Percentiles rank a stretch among this genome's conserved stretches.
Evolutionary conservation across 2,329 filamentous ascomycete species (phyloP).

Genomic region (Exophiala aquamarina): DNA sequence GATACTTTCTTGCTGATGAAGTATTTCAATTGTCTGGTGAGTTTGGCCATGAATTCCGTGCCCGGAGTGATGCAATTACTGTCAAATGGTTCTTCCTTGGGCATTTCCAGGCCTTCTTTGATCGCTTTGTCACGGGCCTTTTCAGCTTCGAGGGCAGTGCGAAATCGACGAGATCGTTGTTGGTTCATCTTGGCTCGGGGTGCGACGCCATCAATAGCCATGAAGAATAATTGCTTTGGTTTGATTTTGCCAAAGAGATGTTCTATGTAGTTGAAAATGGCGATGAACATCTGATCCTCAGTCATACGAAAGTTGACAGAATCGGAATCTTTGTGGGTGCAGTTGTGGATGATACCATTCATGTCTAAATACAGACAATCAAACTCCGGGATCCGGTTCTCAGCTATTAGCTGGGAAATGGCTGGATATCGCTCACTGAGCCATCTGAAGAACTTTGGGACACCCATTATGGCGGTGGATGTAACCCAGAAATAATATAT

Average conservation of each 20-base stretch:
- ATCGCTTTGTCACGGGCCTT: conserved; percentile 89
- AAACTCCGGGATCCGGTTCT: conserved; percentile 98
- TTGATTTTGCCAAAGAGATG: conserved; percentile 99
- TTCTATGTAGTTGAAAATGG: conserved; percentile 99
- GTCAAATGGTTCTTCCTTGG: conserved; percentile 93
- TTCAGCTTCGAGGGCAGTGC: conserved; percentile 89
- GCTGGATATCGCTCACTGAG: conserved; percentile 98
- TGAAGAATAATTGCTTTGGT: conserved; percentile 97
- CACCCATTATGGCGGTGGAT: conserved; percentile 57
- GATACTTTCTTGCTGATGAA: conserved; percentile 99
- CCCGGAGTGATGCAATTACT: conserved; percentile 98
- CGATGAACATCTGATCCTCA: conserved; percentile 99
- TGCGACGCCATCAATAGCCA: conserved; percentile 97
- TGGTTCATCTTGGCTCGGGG: conserved; percentile 99
- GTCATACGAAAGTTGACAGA: conserved; percentile 88
- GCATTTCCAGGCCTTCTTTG: conserved; percentile 83
- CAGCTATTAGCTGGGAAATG: conserved; percentile 96
- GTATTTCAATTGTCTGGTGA: conserved; percentile 92
- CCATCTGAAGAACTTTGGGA: conserved; percentile 95
- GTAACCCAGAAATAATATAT: conserved; percentile 20
- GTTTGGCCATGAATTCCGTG: conserved; percentile 96
- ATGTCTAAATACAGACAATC: conserved; percentile 87
- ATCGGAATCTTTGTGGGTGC: conserved; percentile 94
- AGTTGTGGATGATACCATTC: conserved; percentile 99
- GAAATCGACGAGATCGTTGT: conserved; percentile 90